Conservation (phyloP, 1,284 basidiomycete species). For the Ustilago shanxiensis region DNA sequence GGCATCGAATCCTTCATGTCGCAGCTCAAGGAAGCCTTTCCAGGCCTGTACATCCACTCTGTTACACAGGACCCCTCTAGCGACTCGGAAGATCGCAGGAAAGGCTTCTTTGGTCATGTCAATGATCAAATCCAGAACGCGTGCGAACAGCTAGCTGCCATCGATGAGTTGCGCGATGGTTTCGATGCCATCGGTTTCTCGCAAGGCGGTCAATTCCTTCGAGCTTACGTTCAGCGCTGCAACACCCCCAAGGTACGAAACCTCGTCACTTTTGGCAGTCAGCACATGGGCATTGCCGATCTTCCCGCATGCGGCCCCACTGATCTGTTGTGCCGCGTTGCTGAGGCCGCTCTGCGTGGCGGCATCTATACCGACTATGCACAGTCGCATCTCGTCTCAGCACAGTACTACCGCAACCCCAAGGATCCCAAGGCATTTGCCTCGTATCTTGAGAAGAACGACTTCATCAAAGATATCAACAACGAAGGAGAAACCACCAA, state of each 20-base stretch:
- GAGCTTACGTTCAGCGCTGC: constrained; percentile 88
- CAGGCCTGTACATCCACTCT: constrained; percentile 87
- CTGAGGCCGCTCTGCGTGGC: constrained; percentile 78
- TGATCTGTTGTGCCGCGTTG: constrained; percentile 75
- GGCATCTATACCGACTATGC: constrained; percentile 79
- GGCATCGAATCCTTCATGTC: constrained; percentile 77
- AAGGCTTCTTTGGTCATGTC: constrained; percentile 83
- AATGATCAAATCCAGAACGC: constrained; percentile 79
- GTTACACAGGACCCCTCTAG: constrained; percentile 77
- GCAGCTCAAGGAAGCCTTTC: constrained; percentile 79
- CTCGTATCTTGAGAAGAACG: constrained; percentile 79
- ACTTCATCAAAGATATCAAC: constrained; percentile 72
- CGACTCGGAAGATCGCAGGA: constrained; percentile 79
- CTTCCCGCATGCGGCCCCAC: constrained; percentile 79
- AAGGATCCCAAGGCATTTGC: constrained; percentile 74
- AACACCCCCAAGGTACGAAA: constrained; percentile 73
- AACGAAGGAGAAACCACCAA: constrained; percentile 61
- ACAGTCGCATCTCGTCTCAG: constrained; percentile 73
- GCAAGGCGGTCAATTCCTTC: constrained; percentile 82
- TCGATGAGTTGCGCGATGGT: constrained; percentile 80
- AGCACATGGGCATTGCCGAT: constrained; percentile 78
- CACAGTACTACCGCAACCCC: constrained; percentile 94
- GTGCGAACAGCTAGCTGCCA: constrained; percentile 77
- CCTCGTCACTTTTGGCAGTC: constrained; percentile 79
- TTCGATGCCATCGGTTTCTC: constrained; percentile 68